Evolutionary conservation across 371 early-diverging fungal genomes (phyloP).

Genomic region (Batkoa obscura): DNA sequence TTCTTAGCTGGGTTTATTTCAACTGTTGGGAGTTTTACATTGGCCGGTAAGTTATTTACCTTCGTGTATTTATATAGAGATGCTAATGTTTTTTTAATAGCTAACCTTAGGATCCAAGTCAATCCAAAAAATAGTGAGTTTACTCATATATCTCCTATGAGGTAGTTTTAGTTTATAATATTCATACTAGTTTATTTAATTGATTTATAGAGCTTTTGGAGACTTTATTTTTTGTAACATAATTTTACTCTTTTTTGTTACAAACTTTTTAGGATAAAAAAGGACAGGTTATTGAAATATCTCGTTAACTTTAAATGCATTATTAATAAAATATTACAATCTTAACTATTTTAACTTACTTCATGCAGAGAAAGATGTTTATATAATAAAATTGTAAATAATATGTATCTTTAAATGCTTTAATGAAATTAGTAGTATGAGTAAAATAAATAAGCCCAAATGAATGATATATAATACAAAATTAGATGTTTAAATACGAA

Average conservation of each 20-base stretch:
- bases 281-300: too few species aligned
- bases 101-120: constrained; percentile 48
- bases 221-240: constrained; percentile 52
- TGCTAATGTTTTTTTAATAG: constrained; percentile 7
- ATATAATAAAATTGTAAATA: too few species aligned
- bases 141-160: constrained; percentile 28
- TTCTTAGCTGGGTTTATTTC: constrained; percentile 88
- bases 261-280: constrained; percentile 52
- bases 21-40: constrained; percentile 82
- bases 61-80: neutral
- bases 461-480: too few species aligned
- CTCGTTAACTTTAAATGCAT: too few species aligned
- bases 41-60: constrained; percentile 41
- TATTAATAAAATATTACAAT: too few species aligned
- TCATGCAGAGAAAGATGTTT: too few species aligned
- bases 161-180: constrained; percentile 12
- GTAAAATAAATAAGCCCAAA: too few species aligned
- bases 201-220: constrained; percentile 39
- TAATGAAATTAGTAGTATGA: too few species aligned
- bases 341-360: too few species aligned
- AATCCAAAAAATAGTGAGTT: constrained; percentile 41
- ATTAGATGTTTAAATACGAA: too few species aligned
- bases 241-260: constrained; percentile 47
- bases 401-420: too few species aligned
- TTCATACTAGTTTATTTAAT: neutral